Conservation (phyloP, 177 flowering plant genomes). For the Vitis hybrid region DNA sequence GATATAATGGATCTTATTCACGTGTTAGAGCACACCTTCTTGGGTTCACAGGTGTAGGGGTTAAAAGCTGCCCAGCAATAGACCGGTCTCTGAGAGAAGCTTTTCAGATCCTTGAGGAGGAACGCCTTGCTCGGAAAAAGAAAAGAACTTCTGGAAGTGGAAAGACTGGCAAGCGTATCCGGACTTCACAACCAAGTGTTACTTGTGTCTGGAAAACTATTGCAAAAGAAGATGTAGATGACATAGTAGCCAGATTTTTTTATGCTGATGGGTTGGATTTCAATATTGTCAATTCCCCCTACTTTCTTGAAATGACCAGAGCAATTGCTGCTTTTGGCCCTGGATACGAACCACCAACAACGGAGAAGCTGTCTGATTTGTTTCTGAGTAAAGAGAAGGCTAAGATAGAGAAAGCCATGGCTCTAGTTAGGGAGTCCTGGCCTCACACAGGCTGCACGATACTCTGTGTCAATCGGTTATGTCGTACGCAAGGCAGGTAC, state of each 20-base stretch:
- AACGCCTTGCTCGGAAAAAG: constrained; percentile 32
- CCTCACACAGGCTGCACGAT: constrained; percentile 37
- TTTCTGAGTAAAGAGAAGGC: constrained; percentile 33
- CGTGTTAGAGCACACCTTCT: constrained; percentile 50
- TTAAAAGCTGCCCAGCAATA: constrained; percentile 43
- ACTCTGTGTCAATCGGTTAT: constrained; percentile 22
- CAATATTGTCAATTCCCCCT: constrained; percentile 30
- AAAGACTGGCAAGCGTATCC: constrained; percentile 26
- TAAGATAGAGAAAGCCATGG: constrained; percentile 30
- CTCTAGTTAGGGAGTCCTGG: constrained; percentile 39
- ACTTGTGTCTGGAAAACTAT: constrained; percentile 12
- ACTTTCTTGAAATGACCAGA: constrained; percentile 36
- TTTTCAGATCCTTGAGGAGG: constrained; percentile 35
- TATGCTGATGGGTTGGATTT: constrained; percentile 34
- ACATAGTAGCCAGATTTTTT: constrained; percentile 37
- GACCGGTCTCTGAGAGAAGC: constrained; percentile 37
- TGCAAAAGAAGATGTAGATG: constrained; percentile 41
- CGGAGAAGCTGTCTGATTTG: constrained; percentile 26
- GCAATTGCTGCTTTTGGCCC: constrained; percentile 39
- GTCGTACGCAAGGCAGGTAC: constrained; percentile 18
- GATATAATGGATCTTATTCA: constrained; percentile 48
- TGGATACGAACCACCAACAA: constrained; percentile 33
- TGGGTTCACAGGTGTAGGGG: constrained; percentile 44
- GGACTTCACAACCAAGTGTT: constrained; percentile 20
- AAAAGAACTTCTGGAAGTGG: constrained; percentile 26